Percentiles rank a stretch among this genome's conserved stretches.
Evolutionary conservation across 202 grass and related monocot genomes (phyloP).

Genomic region (Bolboschoenoplectus hybrid): DNA sequence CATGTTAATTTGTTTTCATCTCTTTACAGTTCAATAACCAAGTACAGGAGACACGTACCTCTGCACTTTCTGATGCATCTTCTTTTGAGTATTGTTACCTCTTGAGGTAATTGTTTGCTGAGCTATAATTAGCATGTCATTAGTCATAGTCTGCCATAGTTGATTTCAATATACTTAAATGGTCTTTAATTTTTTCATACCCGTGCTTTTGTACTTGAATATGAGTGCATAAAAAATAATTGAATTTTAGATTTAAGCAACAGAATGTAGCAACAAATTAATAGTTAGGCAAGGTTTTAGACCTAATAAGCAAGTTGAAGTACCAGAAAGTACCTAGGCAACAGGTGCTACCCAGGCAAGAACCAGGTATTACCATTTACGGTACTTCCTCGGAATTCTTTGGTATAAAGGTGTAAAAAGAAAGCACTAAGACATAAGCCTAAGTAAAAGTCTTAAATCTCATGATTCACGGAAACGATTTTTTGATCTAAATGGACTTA

Average conservation of each 20-base stretch:
- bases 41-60: constrained; percentile 47
- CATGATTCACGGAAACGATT: background rate
- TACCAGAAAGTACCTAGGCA: constrained; percentile 43
- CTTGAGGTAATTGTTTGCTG: constrained; percentile 54
- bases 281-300: background rate
- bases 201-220: background rate
- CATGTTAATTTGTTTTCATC: constrained; percentile 23
- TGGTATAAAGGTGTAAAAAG: background rate
- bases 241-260: background rate
- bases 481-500: background rate
- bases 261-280: background rate
- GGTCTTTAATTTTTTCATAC: background rate
- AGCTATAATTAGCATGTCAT: constrained; percentile 21
- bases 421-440: background rate
- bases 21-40: constrained; percentile 66
- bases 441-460: background rate
- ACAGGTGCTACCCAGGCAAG: background rate
- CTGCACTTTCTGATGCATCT: constrained; percentile 3
- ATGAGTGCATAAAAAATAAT: background rate
- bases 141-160: background rate
- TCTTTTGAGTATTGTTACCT: constrained; percentile 90
- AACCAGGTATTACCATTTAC: background rate
- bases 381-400: background rate
- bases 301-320: constrained; percentile 41
- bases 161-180: background rate